A percentile compares a stretch with the other conserved stretches of the same genome.
These are phyloP conservation scores for Lagerstroemia speciosa DNA, from an alignment of 345 rosid genomes.

Conservation along the genomic window DNA sequence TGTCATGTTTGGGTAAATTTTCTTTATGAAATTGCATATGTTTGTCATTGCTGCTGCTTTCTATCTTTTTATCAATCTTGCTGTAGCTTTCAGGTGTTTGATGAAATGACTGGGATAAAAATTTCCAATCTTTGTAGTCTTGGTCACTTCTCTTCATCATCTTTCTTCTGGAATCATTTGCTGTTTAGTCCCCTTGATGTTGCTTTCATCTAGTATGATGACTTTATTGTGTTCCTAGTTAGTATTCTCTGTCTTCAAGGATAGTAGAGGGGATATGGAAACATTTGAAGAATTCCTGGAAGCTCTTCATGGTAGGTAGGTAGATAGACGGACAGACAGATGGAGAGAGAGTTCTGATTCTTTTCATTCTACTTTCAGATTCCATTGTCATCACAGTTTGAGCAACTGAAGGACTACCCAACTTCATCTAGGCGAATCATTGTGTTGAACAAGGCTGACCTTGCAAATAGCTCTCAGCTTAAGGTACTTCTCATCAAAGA, in stretches of 20 bases:
- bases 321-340: neutral
- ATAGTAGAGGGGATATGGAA: neutral
- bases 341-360: neutral
- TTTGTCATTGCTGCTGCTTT: neutral
- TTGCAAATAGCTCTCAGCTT: conserved; percentile 38
- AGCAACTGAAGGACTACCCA: conserved; percentile 26
- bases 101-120: neutral
- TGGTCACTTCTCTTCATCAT: neutral
- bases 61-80: neutral
- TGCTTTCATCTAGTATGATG: no score
- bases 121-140: neutral
- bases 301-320: neutral
- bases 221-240: no score
- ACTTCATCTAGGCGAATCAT: conserved; percentile 31
- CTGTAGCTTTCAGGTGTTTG: neutral
- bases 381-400: conserved; percentile 57
- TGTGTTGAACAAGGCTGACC: conserved; percentile 75
- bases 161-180: no score
- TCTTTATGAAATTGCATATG: neutral
- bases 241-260: no score
- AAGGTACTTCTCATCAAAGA: conserved; percentile 16
- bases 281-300: neutral
- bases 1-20: no score
- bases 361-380: conserved; percentile 24
- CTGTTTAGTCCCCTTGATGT: no score